Percentiles rank a stretch among this genome's conserved stretches.
phyloP scores from a whole-genome alignment of 83 land plant species.

The Thuja plicata region DNA sequence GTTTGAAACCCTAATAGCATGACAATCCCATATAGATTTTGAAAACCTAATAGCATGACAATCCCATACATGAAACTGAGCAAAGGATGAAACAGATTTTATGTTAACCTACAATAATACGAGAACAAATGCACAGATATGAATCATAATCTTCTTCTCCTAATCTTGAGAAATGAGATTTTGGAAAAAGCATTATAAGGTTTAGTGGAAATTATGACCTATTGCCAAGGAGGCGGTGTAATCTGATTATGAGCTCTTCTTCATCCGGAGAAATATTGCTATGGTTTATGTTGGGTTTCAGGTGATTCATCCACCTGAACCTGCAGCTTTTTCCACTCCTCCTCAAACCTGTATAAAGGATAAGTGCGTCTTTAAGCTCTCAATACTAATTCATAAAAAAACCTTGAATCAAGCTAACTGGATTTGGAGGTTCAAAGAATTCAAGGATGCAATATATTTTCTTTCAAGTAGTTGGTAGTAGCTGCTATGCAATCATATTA shows the following conservation, averaged over 20 bases:
- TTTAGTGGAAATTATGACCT: not conserved
- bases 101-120: not conserved
- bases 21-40: not conserved
- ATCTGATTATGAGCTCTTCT: slow-evolving; percentile 10
- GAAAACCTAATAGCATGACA: too few species aligned
- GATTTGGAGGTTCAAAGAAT: not conserved
- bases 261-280: slow-evolving; percentile 3
- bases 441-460: too few species aligned
- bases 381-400: not conserved
- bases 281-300: not conserved
- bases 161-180: not conserved
- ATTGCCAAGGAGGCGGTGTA: slow-evolving; percentile 7
- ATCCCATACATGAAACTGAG: not conserved
- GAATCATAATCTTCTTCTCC: not conserved
- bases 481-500: not conserved
- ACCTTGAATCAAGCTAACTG: not conserved
- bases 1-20: too few species aligned
- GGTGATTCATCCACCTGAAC: slow-evolving; percentile 10
- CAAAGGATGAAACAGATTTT: not conserved
- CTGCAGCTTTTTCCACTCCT: slow-evolving; percentile 13
- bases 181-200: not conserved
- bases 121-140: not conserved
- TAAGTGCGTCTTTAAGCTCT: not conserved
- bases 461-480: not conserved
- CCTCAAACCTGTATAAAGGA: not conserved